phyloP scores from a whole-genome alignment of 345 rosid species.

The Eucalyptus camaldulensis region DNA sequence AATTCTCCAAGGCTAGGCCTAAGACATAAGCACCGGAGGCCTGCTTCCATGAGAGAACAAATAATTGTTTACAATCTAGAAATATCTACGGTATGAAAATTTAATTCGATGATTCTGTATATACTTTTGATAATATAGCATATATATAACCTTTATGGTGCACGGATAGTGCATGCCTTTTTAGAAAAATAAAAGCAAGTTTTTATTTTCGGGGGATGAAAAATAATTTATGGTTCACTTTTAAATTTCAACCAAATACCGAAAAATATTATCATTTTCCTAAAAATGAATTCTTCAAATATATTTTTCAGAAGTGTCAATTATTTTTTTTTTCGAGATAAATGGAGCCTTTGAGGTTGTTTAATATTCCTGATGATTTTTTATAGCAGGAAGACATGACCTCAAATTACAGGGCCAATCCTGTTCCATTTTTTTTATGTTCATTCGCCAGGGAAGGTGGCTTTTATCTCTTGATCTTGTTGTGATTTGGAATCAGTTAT shows the following conservation, averaged over 20 bases:
- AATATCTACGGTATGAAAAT: not conserved
- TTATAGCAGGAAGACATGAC: slow-evolving; percentile 52
- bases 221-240: not conserved
- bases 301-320: not conserved
- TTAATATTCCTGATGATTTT: not conserved
- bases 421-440: slow-evolving; percentile 52
- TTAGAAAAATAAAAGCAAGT: not conserved
- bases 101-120: not conserved
- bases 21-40: not conserved
- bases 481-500: not conserved
- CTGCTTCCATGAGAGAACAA: not conserved
- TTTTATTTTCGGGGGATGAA: not conserved
- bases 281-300: not conserved
- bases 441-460: slow-evolving; percentile 58
- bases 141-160: not conserved
- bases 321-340: not conserved
- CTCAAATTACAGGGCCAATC: slow-evolving; percentile 37
- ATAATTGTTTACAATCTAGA: not conserved
- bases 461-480: not conserved
- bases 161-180: not conserved
- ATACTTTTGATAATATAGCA: not conserved
- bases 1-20: not conserved
- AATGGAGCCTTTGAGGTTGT: not conserved
- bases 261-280: not conserved
- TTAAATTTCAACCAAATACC: not conserved